phyloP scores from a whole-genome alignment of 2,329 filamentous ascomycete genomes.

The Geoglossum cookeanum region DNA sequence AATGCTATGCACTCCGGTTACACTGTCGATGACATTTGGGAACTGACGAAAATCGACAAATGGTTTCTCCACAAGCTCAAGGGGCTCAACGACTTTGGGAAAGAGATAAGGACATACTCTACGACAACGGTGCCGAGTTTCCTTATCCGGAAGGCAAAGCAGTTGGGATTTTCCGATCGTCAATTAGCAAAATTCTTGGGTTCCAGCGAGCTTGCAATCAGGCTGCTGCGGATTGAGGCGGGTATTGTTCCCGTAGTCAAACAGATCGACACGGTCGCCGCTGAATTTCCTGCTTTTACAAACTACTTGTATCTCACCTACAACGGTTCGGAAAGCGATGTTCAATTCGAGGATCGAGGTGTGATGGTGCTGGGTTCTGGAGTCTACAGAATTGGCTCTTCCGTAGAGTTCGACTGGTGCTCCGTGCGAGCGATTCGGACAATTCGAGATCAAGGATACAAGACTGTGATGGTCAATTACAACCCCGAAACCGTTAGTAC shows the following conservation, averaged over 20 bases:
- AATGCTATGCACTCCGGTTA: slow-evolving; percentile 95
- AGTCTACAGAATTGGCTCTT: slow-evolving; percentile 92
- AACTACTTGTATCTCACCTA: slow-evolving; percentile 97
- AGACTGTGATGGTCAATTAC: slow-evolving; percentile 92
- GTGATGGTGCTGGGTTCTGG: slow-evolving; percentile 93
- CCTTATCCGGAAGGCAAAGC: slow-evolving; percentile 68
- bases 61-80: slow-evolving; percentile 94
- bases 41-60: slow-evolving; percentile 95
- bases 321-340: slow-evolving; percentile 72
- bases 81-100: slow-evolving; percentile 74
- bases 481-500: slow-evolving; percentile 82
- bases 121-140: slow-evolving; percentile 45
- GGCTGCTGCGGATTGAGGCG: slow-evolving; percentile 65
- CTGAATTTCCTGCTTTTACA: slow-evolving; percentile 83
- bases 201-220: slow-evolving; percentile 82
- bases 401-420: slow-evolving; percentile 98
- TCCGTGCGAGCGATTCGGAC: slow-evolving; percentile 88
- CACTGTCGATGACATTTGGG: slow-evolving; percentile 91
- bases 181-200: slow-evolving; percentile 89
- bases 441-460: slow-evolving; percentile 62
- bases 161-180: slow-evolving; percentile 82
- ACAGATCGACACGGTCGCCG: slow-evolving; percentile 96
- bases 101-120: slow-evolving; percentile 50
- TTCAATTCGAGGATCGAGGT: slow-evolving; percentile 72
- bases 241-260: slow-evolving; percentile 82